A percentile compares a stretch with the other conserved stretches of the same genome.
Evolutionary conservation across 2,329 filamentous ascomycete species (phyloP).

Genomic region (Ceratocystiopsis brevicomis): DNA sequence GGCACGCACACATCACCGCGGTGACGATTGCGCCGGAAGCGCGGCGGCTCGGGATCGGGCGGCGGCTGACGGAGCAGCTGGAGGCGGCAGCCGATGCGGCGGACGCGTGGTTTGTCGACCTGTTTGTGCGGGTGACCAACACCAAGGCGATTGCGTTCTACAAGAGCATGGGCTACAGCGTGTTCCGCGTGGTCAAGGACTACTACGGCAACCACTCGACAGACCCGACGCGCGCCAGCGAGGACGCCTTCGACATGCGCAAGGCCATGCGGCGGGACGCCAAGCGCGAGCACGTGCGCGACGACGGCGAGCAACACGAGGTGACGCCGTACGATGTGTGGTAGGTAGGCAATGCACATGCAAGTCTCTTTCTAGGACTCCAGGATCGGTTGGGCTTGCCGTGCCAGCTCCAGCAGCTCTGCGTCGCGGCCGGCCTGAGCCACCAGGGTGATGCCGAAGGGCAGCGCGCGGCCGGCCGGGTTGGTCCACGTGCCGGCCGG

Average conservation of each 20-base stretch:
- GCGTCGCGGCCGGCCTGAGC: constrained; percentile 1
- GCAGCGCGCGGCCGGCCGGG: constrained; percentile 13
- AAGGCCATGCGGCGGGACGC: constrained; percentile 73
- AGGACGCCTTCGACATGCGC: constrained; percentile 95
- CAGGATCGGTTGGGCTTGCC: too few relatives aligned
- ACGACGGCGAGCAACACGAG: constrained; percentile 58
- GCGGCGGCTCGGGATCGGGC: constrained; percentile 71
- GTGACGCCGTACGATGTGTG: constrained; percentile 78
- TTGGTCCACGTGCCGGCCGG: constrained; percentile 24
- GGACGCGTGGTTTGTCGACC: constrained; percentile 83
- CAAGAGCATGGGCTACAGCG: constrained; percentile 74
- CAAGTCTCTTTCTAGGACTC: too few relatives aligned
- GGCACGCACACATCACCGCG: constrained; percentile 95
- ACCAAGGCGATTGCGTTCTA: constrained; percentile 76
- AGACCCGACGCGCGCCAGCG: constrained; percentile 41
- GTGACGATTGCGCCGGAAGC: constrained; percentile 79
- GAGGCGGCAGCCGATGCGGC: constrained; percentile 68
- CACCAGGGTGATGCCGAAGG: constrained; percentile 21
- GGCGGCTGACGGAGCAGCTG: constrained; percentile 60
- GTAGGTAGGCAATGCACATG: constrained; percentile 22
- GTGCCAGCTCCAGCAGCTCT: constrained; percentile 5
- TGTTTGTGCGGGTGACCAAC: constrained; percentile 85
- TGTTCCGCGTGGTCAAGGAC: constrained; percentile 71
- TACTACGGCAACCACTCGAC: constrained; percentile 81
- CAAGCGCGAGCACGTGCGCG: constrained; percentile 54